Percentiles rank a stretch among this genome's conserved stretches.
Conservation (phyloP, 2,329 filamentous ascomycete genomes). For the Tolypocladium ophioglossoides region DNA sequence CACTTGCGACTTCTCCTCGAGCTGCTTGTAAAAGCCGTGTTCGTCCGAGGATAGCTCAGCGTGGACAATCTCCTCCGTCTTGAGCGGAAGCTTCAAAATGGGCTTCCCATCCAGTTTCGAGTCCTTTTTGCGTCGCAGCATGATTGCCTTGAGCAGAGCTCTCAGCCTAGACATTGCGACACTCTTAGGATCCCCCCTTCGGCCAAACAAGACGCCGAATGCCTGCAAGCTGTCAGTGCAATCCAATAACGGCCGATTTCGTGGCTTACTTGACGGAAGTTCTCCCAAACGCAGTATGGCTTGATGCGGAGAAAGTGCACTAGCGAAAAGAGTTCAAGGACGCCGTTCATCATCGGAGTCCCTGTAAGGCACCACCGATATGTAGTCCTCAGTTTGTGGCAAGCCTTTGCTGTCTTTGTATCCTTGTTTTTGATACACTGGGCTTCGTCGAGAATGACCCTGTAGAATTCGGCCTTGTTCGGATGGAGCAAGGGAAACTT, state of each 20-base stretch:
- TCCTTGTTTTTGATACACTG: conserved; percentile 73
- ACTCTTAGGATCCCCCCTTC: conserved; percentile 36
- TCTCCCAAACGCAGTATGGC: conserved; percentile 57
- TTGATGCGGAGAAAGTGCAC: conserved; percentile 67
- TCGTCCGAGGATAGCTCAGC: conserved; percentile 66
- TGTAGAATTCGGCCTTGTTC: conserved; percentile 54
- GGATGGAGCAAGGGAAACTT: conserved; percentile 51
- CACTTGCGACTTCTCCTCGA: conserved; percentile 57
- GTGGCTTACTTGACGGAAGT: conserved; percentile 45
- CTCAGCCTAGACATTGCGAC: conserved; percentile 64
- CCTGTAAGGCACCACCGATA: conserved; percentile 75
- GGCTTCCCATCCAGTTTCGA: conserved; percentile 71
- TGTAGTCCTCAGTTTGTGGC: conserved; percentile 51
- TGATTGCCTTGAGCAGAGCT: conserved; percentile 65
- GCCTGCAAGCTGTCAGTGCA: conserved; percentile 16
- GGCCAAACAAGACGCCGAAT: conserved; percentile 30
- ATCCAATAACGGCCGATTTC: neutral
- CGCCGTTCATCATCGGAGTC: conserved; percentile 81
- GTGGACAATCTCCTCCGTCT: conserved; percentile 66
- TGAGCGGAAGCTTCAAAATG: conserved; percentile 64
- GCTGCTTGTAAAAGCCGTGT: conserved; percentile 63
- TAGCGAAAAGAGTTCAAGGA: conserved; percentile 67
- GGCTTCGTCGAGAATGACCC: conserved; percentile 78
- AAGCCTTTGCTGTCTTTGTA: conserved; percentile 62
- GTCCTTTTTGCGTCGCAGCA: conserved; percentile 73